Base-by-base conservation (phyloP, 1,139 yeast species). In the Blastobotrys arbuscula region DNA sequence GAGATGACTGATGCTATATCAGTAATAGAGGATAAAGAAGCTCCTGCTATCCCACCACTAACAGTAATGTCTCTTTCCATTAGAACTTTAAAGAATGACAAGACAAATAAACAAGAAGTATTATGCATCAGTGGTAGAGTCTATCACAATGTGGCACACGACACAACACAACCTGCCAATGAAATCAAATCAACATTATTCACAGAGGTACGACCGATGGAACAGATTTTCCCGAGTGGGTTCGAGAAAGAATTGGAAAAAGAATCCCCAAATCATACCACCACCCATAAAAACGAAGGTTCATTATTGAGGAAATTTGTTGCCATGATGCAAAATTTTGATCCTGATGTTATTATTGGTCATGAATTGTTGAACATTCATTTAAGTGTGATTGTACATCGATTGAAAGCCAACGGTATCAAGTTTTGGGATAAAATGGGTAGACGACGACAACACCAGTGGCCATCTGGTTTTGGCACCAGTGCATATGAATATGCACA, bases 311-410 rank as follows among this genome's bases (percentile, higher is more conserved):
- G 80, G 55, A 59, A 63, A 61, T 77, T 92, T 49, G 75, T 90
- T 46, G 92, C 87, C 0, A 69, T 82, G 61, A 69, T 92, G 48
- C 85, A 83, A 56, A 71, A 72, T 31, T 70, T 77, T 28, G 98
- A 94, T 65, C 97, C 98, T 0, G 99, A 94, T 69, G 84, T 90
- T 1, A 77, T 88, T 50, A 65, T 92, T 40, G 98, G 98, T 16
- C 97, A 94, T 63, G 76, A 85, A 55, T 70, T 92, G 53, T 96
- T 92, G 56, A 81, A 78, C 55, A 77, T 86, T 18, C 82, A 90
- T 9, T 68, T 90, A 45, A 95, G 87, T 62, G 84, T 90, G 20
- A 69, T 94, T 54, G 77, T 87, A 37, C 95, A 87, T 58, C 76
- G 98, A 57, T 78, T 90, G 80, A 75, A 79, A 59, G 95, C 84